phyloP scores from a whole-genome alignment of 140 eudicot genomes.

The Erigeron philadelphicus region DNA sequence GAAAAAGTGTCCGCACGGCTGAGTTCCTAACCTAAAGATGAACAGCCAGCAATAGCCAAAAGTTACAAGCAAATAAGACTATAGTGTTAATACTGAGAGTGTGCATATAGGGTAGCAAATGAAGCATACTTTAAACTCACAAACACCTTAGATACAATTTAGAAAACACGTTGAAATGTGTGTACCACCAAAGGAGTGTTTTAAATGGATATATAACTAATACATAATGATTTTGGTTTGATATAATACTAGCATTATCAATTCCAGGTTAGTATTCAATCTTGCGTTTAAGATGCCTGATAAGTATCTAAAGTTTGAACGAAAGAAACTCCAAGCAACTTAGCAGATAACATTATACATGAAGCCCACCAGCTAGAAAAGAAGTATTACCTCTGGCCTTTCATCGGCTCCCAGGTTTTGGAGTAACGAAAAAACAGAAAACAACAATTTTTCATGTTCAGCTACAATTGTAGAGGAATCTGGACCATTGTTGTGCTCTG shows the following conservation, averaged over 20 bases:
- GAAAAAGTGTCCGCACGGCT: constrained; percentile 88
- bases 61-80: constrained; percentile 4
- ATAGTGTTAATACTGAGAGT: background rate
- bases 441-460: constrained; percentile 63
- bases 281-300: background rate
- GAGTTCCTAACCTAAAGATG: constrained; percentile 83
- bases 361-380: constrained; percentile 13
- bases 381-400: constrained; percentile 76
- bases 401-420: constrained; percentile 93
- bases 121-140: background rate
- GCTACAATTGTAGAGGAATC: constrained; percentile 36
- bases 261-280: background rate
- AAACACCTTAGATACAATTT: background rate
- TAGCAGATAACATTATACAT: background rate
- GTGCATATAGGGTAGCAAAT: constrained; percentile 9
- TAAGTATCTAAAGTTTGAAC: background rate
- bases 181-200: no score
- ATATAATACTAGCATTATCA: background rate
- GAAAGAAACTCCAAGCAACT: background rate
- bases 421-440: constrained; percentile 75
- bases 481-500: constrained; percentile 33
- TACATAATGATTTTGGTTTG: no score
- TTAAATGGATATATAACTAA: no score
- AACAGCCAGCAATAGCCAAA: constrained; percentile 18
- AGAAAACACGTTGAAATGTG: background rate